phyloP scores from a whole-genome alignment of 352 stramenopile species.

The Bremia lactucae region DNA sequence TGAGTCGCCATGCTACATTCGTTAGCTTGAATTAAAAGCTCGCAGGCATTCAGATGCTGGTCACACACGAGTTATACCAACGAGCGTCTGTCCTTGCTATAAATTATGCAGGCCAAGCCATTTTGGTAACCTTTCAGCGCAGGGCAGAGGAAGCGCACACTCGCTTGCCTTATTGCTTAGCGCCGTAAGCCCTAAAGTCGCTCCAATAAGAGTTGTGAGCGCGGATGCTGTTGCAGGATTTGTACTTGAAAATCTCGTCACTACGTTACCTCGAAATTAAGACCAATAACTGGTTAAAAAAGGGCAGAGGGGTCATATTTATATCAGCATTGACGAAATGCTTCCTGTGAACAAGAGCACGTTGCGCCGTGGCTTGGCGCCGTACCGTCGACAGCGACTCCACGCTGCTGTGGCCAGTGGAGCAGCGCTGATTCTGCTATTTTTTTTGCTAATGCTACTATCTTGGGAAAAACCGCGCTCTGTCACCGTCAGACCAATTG shows the following conservation, averaged over 20 bases:
- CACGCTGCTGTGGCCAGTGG: slow-evolving; percentile 26
- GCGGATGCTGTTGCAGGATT: slow-evolving; percentile 6
- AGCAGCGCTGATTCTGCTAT: slow-evolving; percentile 42
- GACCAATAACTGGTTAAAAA: slow-evolving; percentile 5
- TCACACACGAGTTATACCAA: slow-evolving; percentile 79
- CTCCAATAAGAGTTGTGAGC: slow-evolving; percentile 65
- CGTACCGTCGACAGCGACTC: slow-evolving; percentile 53
- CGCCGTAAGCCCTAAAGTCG: slow-evolving; percentile 68
- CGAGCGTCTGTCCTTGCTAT: slow-evolving; percentile 48
- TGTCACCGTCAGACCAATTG: slow-evolving; percentile 3
- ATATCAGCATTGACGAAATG: slow-evolving; percentile 13
- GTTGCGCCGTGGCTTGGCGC: slow-evolving; percentile 48
- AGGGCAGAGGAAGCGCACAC: slow-evolving; percentile 78
- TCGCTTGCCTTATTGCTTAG: slow-evolving; percentile 70
- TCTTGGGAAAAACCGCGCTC: slow-evolving; percentile 1
- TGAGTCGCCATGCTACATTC: too few relatives aligned
- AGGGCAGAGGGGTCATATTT: not conserved
- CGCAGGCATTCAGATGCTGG: slow-evolving; percentile 71
- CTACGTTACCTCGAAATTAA: slow-evolving; percentile 2
- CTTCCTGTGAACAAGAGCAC: slow-evolving; percentile 49
- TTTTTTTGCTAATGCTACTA: slow-evolving; percentile 34
- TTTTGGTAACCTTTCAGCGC: slow-evolving; percentile 80
- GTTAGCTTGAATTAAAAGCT: too few relatives aligned
- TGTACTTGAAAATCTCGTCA: slow-evolving; percentile 2
- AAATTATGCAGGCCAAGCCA: slow-evolving; percentile 69